These are phyloP conservation scores for Bisporella sp. DNA, from an alignment of 2,329 filamentous ascomycete species.

Conservation along the genomic window DNA sequence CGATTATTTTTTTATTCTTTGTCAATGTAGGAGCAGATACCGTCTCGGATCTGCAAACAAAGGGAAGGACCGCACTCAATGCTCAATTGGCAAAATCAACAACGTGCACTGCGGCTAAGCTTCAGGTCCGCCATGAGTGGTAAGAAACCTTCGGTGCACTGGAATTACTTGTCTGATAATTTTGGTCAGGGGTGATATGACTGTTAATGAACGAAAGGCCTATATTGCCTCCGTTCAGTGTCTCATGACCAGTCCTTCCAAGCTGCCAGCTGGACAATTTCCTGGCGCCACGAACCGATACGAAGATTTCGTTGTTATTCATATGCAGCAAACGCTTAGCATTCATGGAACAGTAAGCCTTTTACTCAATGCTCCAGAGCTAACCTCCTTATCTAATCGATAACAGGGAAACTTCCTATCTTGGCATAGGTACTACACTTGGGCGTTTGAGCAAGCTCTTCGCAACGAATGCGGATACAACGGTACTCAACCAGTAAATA, in stretches of 20 bases:
- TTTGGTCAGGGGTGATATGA: conserved; percentile 2
- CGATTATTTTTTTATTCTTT: no score
- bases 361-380: neutral
- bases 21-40: no score
- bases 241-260: conserved; percentile 24
- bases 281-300: conserved; percentile 17
- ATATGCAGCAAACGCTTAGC: conserved; percentile 26
- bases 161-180: no score
- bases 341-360: conserved; percentile 12
- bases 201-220: conserved; percentile 8
- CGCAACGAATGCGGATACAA: conserved; percentile 35
- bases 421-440: conserved; percentile 37
- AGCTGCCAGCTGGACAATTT: conserved; percentile 22
- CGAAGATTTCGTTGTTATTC: conserved; percentile 31
- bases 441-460: conserved; percentile 34
- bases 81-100: neutral
- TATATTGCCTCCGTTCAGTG: conserved; percentile 33
- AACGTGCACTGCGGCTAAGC: neutral
- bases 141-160: neutral
- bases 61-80: no score
- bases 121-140: neutral
- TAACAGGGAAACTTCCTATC: conserved; percentile 29
- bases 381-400: neutral
- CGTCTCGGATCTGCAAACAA: no score
- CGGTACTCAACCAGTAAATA: conserved; percentile 32